Percentiles rank a stretch among this genome's conserved stretches.
These are phyloP conservation scores for Sphaerobolus stellatus DNA, from an alignment of 1,284 basidiomycete species.

Conservation along the genomic window DNA sequence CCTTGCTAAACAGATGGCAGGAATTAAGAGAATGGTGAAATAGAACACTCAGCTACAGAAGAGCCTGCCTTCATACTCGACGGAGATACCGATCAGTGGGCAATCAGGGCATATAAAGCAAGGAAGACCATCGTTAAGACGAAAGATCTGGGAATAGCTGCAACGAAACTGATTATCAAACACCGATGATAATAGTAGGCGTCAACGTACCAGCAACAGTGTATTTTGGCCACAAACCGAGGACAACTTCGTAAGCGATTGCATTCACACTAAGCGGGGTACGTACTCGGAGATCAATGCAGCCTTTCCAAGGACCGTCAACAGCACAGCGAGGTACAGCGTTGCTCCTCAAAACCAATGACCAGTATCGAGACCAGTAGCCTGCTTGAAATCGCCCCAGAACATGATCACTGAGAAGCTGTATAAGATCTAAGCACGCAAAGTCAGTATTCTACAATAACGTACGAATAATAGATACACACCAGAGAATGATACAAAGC, in stretches of 20 bases:
- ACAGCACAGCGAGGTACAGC: constrained; percentile 87
- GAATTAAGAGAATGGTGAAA: constrained; percentile 86
- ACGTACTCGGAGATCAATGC: constrained; percentile 95
- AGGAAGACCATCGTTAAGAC: constrained; percentile 92
- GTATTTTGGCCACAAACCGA: constrained; percentile 98
- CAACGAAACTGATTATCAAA: background rate
- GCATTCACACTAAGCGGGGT: background rate
- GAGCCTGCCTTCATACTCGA: constrained; percentile 85
- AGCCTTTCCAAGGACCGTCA: constrained; percentile 97
- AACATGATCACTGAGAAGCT: constrained; percentile 89
- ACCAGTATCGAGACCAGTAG: constrained; percentile 80
- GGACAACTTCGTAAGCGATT: constrained; percentile 15
- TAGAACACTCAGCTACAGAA: constrained; percentile 91
- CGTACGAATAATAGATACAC: constrained; percentile 36
- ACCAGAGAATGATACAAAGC: constrained; percentile 93
- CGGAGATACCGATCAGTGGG: constrained; percentile 85
- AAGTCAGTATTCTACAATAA: no score
- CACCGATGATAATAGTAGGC: background rate
- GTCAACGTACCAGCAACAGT: constrained; percentile 74
- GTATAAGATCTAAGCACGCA: constrained; percentile 76
- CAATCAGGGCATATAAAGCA: constrained; percentile 86
- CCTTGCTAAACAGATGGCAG: constrained; percentile 82
- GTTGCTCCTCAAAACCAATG: constrained; percentile 99
- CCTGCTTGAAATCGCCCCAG: constrained; percentile 85
- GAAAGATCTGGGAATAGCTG: constrained; percentile 95